Evolutionary conservation across 2,329 filamentous ascomycete species (phyloP).

Genomic region (Ophiostoma sp.): DNA sequence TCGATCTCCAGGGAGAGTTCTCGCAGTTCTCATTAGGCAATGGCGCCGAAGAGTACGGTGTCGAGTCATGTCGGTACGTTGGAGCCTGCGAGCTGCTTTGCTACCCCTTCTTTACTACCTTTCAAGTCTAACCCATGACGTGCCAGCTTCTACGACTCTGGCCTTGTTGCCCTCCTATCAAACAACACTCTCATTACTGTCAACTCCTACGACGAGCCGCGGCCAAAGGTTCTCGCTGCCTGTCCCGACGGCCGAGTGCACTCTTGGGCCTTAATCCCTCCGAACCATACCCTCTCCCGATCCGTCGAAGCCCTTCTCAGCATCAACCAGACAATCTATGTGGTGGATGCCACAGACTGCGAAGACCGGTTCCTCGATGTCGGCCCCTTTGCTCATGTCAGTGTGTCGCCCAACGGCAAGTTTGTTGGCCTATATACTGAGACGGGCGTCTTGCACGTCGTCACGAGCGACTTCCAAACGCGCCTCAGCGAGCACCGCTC

Average conservation of each 20-base stretch:
- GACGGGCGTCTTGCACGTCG: constrained; percentile 84
- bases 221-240: constrained; percentile 76
- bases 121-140: neutral
- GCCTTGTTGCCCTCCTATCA: constrained; percentile 87
- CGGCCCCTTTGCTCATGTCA: constrained; percentile 87
- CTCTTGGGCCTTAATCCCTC: constrained; percentile 87
- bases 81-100: too few relatives aligned
- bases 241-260: constrained; percentile 77
- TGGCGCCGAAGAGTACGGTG: constrained; percentile 83
- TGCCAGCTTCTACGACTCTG: constrained; percentile 75
- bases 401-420: constrained; percentile 85
- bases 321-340: constrained; percentile 78
- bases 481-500: constrained; percentile 90
- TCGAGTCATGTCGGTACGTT: constrained; percentile 70
- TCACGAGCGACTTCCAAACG: constrained; percentile 92
- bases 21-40: constrained; percentile 90
- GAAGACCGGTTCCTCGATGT: constrained; percentile 90
- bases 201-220: constrained; percentile 85
- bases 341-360: constrained; percentile 83
- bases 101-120: neutral
- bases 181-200: constrained; percentile 88
- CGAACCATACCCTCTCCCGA: constrained; percentile 82
- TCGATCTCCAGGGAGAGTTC: constrained; percentile 92
- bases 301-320: constrained; percentile 92
- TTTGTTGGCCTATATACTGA: constrained; percentile 85